Evolutionary conservation across 805 yeast species (phyloP), one percentile per base, ranked within the genome.

Genomic region (Pichia ethanolica): DNA sequence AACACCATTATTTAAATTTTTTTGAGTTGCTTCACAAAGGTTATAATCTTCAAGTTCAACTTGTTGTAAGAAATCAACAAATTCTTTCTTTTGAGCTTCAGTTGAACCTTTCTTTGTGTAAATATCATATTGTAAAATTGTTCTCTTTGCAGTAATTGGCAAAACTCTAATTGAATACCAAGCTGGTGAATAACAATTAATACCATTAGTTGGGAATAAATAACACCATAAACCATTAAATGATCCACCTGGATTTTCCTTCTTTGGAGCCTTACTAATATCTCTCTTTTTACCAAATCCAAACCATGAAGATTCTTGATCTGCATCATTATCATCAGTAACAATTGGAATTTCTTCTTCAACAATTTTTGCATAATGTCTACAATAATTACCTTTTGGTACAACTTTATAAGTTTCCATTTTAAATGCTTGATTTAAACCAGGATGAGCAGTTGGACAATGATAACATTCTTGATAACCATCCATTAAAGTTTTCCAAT

Each of bases 401-500:
- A 74, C 81, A 49, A 79, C 85, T 54, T 77, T 75, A 62, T 79
- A 79, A n/a, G 85, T 79, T 57, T 75, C 80, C 82, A 79, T 79
- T 56, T 67, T 72, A 67, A 79, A 79, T 11, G 83, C 82, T 34
- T 74, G 60, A 45, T 72, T 70, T 51, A 79, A 66, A 20, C 83
- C 83, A 5, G 83, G 83, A 56, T 79, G 85, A 1, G 83, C 83
- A 10, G 83, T 79, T 40, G 85, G 84, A 62, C 84, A 79, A 61
- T 79, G 85, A 65, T 79, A 79, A 57, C 84, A 79, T 64, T 79
- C 84, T 66, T 79, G 83, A 64, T 79, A 79, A 8, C 85, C 83
- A 57, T 79, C 84, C 82, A 79, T 78, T 52, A 79, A 69, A 5
- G 84, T 79, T 58, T 79, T 79, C 84, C 85, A 79, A 66, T 79